Evolutionary conservation across 2,329 filamentous ascomycete species (phyloP).

Genomic region (Massarina eburnea): DNA sequence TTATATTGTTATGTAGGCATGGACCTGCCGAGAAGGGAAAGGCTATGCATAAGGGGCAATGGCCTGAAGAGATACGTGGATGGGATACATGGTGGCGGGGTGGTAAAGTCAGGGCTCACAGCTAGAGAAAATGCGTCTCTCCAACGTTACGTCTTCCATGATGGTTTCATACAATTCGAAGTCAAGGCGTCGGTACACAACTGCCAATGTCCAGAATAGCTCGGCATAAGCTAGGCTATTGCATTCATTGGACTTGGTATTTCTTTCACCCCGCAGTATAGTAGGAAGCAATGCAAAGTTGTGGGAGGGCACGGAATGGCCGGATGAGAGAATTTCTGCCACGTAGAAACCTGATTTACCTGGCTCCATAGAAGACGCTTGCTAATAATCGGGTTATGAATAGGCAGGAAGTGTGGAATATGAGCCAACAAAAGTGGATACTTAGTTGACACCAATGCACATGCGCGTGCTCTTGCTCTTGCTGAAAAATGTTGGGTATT

Average conservation of each 20-base stretch:
- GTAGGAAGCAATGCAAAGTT: no score
- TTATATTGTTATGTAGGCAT: neutral
- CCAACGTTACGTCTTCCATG: conserved; percentile 4
- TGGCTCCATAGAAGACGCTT: no score
- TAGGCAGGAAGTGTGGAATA: no score
- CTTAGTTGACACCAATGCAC: no score
- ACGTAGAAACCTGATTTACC: no score
- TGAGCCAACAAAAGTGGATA: no score
- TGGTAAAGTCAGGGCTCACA: conserved; percentile 1
- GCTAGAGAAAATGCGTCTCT: conserved; percentile 5
- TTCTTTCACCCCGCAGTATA: no score
- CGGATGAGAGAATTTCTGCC: no score
- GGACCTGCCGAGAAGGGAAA: neutral
- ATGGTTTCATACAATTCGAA: conserved; percentile 10
- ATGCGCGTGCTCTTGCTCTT: no score
- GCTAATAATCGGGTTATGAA: no score
- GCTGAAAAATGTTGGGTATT: conserved; percentile 17
- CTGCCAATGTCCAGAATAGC: conserved; percentile 7
- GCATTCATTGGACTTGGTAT: neutral
- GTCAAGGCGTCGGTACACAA: conserved; percentile 10
- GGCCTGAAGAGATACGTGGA: neutral
- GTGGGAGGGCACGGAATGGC: no score
- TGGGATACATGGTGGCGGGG: neutral
- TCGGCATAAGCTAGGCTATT: conserved; percentile 11
- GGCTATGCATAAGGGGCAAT: neutral